Evolutionary conservation across 148 eudicot species (phyloP).

Genomic region (Chenopodium album): DNA sequence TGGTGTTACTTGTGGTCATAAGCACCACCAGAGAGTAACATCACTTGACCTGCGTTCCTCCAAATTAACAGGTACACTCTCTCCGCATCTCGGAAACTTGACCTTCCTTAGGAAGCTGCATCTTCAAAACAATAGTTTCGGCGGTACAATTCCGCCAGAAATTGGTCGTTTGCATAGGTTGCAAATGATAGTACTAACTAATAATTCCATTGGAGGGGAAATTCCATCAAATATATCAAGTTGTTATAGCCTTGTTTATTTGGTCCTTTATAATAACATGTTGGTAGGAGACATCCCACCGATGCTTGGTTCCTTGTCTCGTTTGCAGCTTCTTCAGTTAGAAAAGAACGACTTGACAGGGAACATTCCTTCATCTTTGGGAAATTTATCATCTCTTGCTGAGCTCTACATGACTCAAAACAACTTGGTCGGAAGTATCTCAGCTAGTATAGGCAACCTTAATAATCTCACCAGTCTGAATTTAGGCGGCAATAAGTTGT

Average conservation of each 20-base stretch:
- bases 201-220: conserved; percentile 13
- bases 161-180: conserved; percentile 14
- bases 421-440: conserved; percentile 15
- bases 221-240: conserved; percentile 18
- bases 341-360: conserved; percentile 14
- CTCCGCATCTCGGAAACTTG: conserved; percentile 21
- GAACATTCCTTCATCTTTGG: conserved; percentile 19
- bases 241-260: background rate
- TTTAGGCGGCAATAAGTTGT: background rate
- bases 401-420: background rate
- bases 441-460: conserved; percentile 19
- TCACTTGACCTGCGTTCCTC: background rate
- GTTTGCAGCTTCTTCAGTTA: conserved; percentile 4
- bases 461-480: background rate
- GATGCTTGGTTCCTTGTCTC: conserved; percentile 15
- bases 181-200: background rate
- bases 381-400: conserved; percentile 18
- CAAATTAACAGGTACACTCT: conserved; percentile 11
- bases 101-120: background rate
- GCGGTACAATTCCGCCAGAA: conserved; percentile 20
- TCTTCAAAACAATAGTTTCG: conserved; percentile 4
- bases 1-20: conserved; percentile 17
- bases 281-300: conserved; percentile 27
- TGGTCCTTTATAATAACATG: conserved; percentile 6
- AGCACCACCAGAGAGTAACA: background rate